phyloP scores from a whole-genome alignment of 305 asterid genomes.

The Solanum aculeatissimum region DNA sequence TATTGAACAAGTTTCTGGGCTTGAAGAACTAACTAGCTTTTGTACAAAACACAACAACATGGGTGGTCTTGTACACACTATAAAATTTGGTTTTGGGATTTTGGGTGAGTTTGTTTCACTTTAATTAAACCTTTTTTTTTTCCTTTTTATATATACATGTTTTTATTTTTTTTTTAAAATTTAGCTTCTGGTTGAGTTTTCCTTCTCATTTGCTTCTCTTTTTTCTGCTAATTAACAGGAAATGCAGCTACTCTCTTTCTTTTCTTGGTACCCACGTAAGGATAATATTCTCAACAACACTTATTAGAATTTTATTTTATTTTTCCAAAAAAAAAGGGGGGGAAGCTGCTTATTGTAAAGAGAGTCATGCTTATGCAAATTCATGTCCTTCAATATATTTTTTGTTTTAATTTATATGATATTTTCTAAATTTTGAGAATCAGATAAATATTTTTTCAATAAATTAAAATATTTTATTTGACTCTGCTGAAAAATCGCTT shows the following conservation, averaged over 20 bases:
- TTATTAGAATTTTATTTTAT: neutral
- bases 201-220: neutral
- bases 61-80: neutral
- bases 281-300: neutral
- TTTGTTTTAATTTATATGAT: no score
- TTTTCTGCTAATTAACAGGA: constrained; percentile 16
- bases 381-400: no score
- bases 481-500: no score
- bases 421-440: no score
- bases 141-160: neutral
- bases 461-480: no score
- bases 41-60: neutral
- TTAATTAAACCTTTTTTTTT: no score
- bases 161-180: neutral
- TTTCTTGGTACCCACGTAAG: constrained; percentile 51
- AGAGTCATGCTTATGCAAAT: neutral
- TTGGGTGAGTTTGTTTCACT: constrained; percentile 15
- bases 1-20: neutral
- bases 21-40: neutral
- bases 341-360: neutral
- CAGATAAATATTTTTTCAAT: no score
- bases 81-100: constrained; percentile 31
- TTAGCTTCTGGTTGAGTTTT: neutral
- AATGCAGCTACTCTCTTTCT: constrained; percentile 49
- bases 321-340: neutral